phyloP scores from a whole-genome alignment of 345 rosid species.

The Chamaenerion angustifolium region DNA sequence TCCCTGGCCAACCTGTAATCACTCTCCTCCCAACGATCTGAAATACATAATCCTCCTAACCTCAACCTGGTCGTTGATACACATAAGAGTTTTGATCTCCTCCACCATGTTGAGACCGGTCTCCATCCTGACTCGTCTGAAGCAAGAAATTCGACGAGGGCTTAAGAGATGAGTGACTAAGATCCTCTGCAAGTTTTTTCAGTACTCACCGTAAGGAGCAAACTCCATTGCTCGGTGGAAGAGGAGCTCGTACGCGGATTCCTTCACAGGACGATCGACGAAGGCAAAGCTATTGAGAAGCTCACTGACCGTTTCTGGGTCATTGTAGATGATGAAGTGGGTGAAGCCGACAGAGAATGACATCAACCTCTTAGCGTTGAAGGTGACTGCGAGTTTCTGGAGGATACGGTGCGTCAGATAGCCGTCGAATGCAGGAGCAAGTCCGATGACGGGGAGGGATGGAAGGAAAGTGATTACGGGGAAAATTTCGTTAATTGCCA shows the following conservation, averaged over 20 bases:
- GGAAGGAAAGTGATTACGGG: not conserved
- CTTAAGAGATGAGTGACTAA: conserved; percentile 68
- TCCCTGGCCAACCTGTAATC: too few species aligned
- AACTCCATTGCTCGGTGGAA: too few species aligned
- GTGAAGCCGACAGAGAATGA: conserved; percentile 12
- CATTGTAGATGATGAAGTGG: too few species aligned
- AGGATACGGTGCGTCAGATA: conserved; percentile 4
- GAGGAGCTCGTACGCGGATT: too few species aligned
- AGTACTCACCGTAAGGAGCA: conserved; percentile 75
- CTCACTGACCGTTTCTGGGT: too few species aligned
- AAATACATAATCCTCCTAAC: conserved; percentile 43
- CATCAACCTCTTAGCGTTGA: conserved; percentile 4
- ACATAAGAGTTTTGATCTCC: conserved; percentile 17
- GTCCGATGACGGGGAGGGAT: conserved; percentile 1
- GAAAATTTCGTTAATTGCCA: too few species aligned
- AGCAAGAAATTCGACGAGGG: too few species aligned
- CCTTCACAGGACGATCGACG: too few species aligned
- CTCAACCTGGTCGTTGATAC: conserved; percentile 24
- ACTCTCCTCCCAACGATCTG: conserved; percentile 55
- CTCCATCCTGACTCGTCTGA: too few species aligned
- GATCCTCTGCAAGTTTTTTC: conserved; percentile 75
- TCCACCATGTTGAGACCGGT: conserved; percentile 40
- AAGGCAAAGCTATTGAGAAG: too few species aligned
- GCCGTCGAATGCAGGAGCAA: not conserved
- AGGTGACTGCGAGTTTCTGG: not conserved